Conservation (phyloP, 1,139 yeast genomes). For the Suhomyces kunorum region DNA sequence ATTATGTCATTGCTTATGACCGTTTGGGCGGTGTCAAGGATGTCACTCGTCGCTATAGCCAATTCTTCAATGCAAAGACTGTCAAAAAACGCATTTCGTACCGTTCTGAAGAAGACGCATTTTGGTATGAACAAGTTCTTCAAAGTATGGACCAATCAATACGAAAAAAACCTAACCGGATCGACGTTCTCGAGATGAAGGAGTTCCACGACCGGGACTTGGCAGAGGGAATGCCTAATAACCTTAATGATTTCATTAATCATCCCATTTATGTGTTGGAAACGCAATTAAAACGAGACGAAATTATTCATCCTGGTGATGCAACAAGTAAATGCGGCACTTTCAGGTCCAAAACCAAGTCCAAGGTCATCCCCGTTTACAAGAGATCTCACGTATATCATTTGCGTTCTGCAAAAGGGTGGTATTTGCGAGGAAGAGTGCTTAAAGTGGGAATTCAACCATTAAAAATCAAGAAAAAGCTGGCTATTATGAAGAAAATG, state of each 20-base stretch:
- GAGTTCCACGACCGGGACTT: constrained; percentile 69
- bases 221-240: constrained; percentile 86
- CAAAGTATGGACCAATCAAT: constrained; percentile 29
- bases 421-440: constrained; percentile 83
- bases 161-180: constrained; percentile 38
- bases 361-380: constrained; percentile 56
- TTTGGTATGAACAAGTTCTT: constrained; percentile 62
- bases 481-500: constrained; percentile 13
- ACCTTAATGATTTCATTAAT: constrained; percentile 74
- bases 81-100: constrained; percentile 68
- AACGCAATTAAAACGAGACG: constrained; percentile 68
- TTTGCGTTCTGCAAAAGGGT: constrained; percentile 74
- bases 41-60: constrained; percentile 81
- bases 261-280: constrained; percentile 90
- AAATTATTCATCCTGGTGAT: constrained; percentile 68
- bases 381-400: constrained; percentile 63
- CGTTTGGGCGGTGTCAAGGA: constrained; percentile 66
- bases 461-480: constrained; percentile 41
- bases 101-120: constrained; percentile 53
- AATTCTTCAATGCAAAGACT: constrained; percentile 69
- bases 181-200: constrained; percentile 69
- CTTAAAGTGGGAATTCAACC: constrained; percentile 73
- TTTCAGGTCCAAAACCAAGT: constrained; percentile 43
- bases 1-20: constrained; percentile 80
- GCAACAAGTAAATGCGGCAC: constrained; percentile 65